phyloP scores from a whole-genome alignment of 345 rosid species.

The Carallia pectinifolia region DNA sequence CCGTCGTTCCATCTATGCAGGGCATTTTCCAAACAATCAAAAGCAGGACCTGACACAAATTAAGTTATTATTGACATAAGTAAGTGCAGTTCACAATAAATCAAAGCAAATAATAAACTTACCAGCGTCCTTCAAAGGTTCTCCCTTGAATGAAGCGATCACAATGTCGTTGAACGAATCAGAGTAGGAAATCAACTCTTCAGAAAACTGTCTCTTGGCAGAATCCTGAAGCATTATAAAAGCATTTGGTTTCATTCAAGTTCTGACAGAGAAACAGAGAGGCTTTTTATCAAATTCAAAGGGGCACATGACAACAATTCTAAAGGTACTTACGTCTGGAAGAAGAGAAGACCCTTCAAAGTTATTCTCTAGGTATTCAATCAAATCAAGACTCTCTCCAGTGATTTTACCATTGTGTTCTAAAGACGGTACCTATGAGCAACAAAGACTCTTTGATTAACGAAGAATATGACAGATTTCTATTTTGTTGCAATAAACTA shows the following conservation, averaged over 20 bases:
- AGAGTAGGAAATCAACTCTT: slow-evolving; percentile 57
- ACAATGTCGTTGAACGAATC: slow-evolving; percentile 47
- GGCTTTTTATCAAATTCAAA: neutral
- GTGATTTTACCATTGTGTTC: slow-evolving; percentile 86
- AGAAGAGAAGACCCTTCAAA: slow-evolving; percentile 79
- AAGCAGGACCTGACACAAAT: slow-evolving; percentile 53
- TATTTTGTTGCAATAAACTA: neutral
- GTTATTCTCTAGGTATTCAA: slow-evolving; percentile 70
- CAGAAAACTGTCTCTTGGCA: slow-evolving; percentile 51
- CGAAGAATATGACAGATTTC: neutral
- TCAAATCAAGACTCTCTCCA: slow-evolving; percentile 86
- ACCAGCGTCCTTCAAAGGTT: slow-evolving; percentile 55
- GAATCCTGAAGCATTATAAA: slow-evolving; percentile 54
- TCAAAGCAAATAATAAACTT: slow-evolving; percentile 9
- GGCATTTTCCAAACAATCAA: slow-evolving; percentile 71
- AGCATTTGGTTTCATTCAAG: slow-evolving; percentile 2
- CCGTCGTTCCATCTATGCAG: slow-evolving; percentile 70
- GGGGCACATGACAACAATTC: neutral
- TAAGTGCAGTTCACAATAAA: slow-evolving; percentile 4
- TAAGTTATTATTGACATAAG: neutral
- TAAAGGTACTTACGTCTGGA: slow-evolving; percentile 47
- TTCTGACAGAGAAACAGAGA: neutral
- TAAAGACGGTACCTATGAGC: slow-evolving; percentile 70
- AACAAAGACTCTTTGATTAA: slow-evolving; percentile 3
- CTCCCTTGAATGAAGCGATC: slow-evolving; percentile 61